A percentile compares a stretch with the other conserved stretches of the same genome.
Evolutionary conservation across 257 asterid species (phyloP).

Genomic region (Pogostemon cablin): DNA sequence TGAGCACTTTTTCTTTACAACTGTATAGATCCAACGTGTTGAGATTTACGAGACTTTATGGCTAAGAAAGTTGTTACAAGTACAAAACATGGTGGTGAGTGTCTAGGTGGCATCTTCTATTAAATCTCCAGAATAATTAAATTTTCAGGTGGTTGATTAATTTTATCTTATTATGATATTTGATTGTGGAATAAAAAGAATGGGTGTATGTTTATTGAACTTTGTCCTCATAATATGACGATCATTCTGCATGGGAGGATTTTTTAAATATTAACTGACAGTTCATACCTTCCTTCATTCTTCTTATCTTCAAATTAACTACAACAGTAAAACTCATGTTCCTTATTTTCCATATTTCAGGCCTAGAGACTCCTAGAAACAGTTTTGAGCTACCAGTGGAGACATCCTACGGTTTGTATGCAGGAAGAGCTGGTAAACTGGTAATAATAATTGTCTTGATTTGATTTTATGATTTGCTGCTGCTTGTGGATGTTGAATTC

Average conservation of each 20-base stretch:
- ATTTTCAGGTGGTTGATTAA: constrained; percentile 4
- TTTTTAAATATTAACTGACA: background rate
- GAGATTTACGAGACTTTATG: constrained; percentile 39
- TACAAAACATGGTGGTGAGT: constrained; percentile 55
- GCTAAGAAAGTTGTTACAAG: constrained; percentile 53
- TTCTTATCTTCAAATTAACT: constrained; percentile 5
- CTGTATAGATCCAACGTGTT: constrained; percentile 31
- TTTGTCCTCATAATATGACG: constrained; percentile 11
- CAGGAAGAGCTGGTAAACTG: constrained; percentile 49
- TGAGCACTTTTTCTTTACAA: constrained; percentile 27
- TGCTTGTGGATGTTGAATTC: constrained; percentile 6
- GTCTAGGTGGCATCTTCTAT: background rate
- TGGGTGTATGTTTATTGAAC: background rate
- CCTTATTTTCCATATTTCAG: constrained; percentile 39
- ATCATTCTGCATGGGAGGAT: constrained; percentile 8
- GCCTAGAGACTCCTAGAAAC: constrained; percentile 75
- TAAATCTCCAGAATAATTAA: constrained; percentile 3
- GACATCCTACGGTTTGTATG: constrained; percentile 44
- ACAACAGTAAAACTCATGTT: constrained; percentile 7
- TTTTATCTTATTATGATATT: constrained; percentile 2
- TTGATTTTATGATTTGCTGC: constrained; percentile 17
- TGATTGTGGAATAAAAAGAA: background rate
- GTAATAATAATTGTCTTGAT: constrained; percentile 40
- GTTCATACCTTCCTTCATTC: background rate
- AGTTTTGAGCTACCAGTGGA: constrained; percentile 65